Evolutionary conservation across 257 asterid genomes (phyloP), one percentile per base, ranked within the genome.

Genomic region (Rehmannia glutinosa): DNA sequence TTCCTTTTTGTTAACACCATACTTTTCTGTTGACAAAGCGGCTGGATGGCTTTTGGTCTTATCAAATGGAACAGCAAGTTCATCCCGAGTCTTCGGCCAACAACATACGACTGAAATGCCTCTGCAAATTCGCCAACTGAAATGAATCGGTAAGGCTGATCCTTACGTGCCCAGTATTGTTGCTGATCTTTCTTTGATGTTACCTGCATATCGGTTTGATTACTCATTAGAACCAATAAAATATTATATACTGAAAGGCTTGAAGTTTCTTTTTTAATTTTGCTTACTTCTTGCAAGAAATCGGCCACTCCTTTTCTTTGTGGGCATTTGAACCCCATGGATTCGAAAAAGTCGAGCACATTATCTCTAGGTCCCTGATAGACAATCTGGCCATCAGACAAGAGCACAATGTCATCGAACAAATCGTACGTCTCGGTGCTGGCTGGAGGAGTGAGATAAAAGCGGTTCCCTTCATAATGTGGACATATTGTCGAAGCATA

Each of bases 241-340:
- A n/a, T 5, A 32, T 5, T 32, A 32, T 3, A 3, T 32, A 32
- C 1, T 8, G 38, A 32, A 8, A 32, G 8, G 8, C 8, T 8
- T 32, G 4, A 5, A 32, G 4, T 3, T 32, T 32, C 4, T 3
- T 30, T 3, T 32, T 32, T 32, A 5, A 32, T 3, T 3, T 32
- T n/a, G 38, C 20, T 73, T 81, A 89, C 96, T 77, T 87, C 93
- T 80, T 87, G 95, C 66, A 87, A 65, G 61, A 89, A 89, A 35
- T 89, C 97, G 32, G 97, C 97, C 11, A 82, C 87, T 61, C 93
- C 97, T 83, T 89, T 89, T 70, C 96, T 83, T 56, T 78, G 78
- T 0, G 96, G 96, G 30, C 96, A 89, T 80, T 54, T 85, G 82
- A 89, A 89, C 3, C 96, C 95, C 89, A 85, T 77, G 55, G 10